These are phyloP conservation scores for Cutaneotrichosporon dermatis DNA, from an alignment of 1,284 basidiomycete genomes.

Conservation along the genomic window DNA sequence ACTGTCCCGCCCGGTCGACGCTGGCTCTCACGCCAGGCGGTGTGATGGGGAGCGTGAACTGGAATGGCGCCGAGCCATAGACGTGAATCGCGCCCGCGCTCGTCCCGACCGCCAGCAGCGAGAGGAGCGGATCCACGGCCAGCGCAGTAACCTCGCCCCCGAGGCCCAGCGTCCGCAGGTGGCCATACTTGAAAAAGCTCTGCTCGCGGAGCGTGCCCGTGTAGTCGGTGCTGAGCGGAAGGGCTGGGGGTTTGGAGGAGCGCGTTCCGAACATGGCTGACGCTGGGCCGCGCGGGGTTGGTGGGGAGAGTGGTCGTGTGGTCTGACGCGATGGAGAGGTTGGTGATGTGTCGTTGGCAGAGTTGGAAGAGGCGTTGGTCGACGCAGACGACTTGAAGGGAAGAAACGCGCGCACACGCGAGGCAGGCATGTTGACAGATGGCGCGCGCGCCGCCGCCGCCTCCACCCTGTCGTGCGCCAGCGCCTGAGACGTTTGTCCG, in stretches of 20 bases:
- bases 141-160: slow-evolving; percentile 58
- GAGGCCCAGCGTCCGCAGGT: slow-evolving; percentile 42
- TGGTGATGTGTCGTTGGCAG: not conserved
- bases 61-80: slow-evolving; percentile 40
- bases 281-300: not conserved
- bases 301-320: not conserved
- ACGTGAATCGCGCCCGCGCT: slow-evolving; percentile 43
- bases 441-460: too few species aligned
- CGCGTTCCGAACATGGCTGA: slow-evolving; percentile 38
- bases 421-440: not conserved
- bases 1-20: not conserved
- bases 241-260: slow-evolving; percentile 27
- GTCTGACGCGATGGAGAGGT: not conserved
- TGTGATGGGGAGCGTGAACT: slow-evolving; percentile 39
- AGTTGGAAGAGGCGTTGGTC: not conserved
- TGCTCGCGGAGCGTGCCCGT: slow-evolving; percentile 43
- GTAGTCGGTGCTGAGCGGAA: slow-evolving; percentile 38
- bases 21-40: slow-evolving; percentile 18
- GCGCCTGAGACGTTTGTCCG: too few species aligned
- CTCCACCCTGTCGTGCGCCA: too few species aligned
- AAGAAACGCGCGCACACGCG: not conserved
- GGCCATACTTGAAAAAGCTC: slow-evolving; percentile 46
- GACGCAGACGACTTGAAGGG: not conserved
- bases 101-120: slow-evolving; percentile 66
- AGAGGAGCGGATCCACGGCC: slow-evolving; percentile 66